Evolutionary conservation across 306 rosid species (phyloP), one percentile per base, ranked within the genome.

Genomic region (Mimosa bimucronata): DNA sequence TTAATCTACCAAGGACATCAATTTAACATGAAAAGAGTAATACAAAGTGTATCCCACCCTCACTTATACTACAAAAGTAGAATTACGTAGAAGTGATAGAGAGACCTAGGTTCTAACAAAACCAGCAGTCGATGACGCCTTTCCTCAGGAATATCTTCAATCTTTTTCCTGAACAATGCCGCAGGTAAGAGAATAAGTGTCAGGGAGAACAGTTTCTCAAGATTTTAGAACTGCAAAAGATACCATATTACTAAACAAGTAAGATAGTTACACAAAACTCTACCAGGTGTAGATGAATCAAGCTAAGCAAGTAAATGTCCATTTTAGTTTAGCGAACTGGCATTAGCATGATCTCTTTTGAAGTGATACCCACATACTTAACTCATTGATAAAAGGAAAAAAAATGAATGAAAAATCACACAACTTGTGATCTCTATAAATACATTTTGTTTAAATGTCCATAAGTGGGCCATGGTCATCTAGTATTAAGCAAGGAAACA

Each of bases 81-180:
- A 80, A 71, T 55, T 55, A 18, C 57, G 4, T 41, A 76, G 18
- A 23, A 64, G 64, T 8, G 69, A 68, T 16, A 30, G 69, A 73
- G 75, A 76, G 29, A 94, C 98, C 92, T 91, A 12, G 97, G 97
- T 18, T 83, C 52, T 65, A 94, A 78, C 88, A 91, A 81, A 72
- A 1, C 81, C 83, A 92, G 83, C 75, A 94, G 85, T 58, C 88
- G 89, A 86, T 85, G 88, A 28, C 94, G 97, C 84, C 97, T 90
- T 88, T 91, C 93, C 81, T 85, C 88, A 18, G 98, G 91, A 86
- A 94, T 84, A 76, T 88, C 93, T 81, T 89, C 97, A 82, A 94
- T 89, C 55, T 92, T 94, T 88, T 94, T 94, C 98, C 97, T 94
- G 80, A 42, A 77, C 75, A 68, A 55, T 55, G 62, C 5, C 2